Base-by-base conservation (phyloP, 2,329 filamentous ascomycete species). In the Ophiognomonia clavigignenti-juglandacearum region DNA sequence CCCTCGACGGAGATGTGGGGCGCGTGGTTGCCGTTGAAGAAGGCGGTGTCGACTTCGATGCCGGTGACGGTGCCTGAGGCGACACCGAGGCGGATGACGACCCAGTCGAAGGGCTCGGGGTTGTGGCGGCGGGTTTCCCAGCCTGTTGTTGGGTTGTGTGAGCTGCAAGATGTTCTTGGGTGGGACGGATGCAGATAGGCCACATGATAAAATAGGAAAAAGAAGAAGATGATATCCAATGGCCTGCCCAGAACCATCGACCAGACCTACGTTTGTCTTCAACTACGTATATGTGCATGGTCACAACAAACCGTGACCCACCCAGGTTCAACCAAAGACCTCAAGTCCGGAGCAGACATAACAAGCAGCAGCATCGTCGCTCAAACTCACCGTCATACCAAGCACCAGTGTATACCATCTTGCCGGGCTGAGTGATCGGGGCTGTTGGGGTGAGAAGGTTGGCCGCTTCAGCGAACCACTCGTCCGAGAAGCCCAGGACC, bases 21-120 rank as follows among this genome's bases (percentile, higher is more conserved):
- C 6, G 87, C 88, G 61, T 92, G 84, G 68, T 92, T 92, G 51
- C 88, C 88, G 50, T 78, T 82, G 74, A 92, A 93, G 70, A 83
- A 88, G 41, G 85, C 81, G 3, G 88, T 92, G 67, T 92, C 86
- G 53, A 92, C 75, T 67, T 92, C 88, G 39, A 91, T 71, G 14
- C 88, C 88, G 50, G 79, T 75, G 23, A 92, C 78, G 14, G 74
- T 83, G 39, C 86, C 88, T 2, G 83, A 87, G 9, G 85, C 78
- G 31, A 86, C 82, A 39, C 82, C 82, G 6, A 86, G 71, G 46
- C 80, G 76, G 52, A 85, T 74, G 50, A 85, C 70, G 18, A 82
- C 82, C 73, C 80, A 86, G 68, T 86, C 82, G 56, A 84, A 85
- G 0, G 76, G 70, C 50, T 74, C 76, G 10, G 70, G 59, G 63